phyloP scores from a whole-genome alignment of 495 filamentous ascomycete genomes.

The Penicillium dipodomyicola region DNA sequence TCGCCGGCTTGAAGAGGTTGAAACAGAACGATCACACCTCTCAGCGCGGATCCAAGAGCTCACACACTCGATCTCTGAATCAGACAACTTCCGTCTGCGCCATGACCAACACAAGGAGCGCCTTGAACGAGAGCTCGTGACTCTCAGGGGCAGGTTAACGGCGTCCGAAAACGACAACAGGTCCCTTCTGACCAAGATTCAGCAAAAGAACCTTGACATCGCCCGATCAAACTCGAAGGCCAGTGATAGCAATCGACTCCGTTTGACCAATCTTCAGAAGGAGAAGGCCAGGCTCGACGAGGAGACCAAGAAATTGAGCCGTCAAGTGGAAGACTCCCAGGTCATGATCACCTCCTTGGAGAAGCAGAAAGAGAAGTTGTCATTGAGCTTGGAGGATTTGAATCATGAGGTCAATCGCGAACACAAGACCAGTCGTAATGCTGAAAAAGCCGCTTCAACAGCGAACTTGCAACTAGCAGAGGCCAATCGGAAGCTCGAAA shows the following conservation, averaged over 20 bases:
- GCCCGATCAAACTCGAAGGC: conserved; percentile 84
- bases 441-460: conserved; percentile 85
- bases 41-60: conserved; percentile 75
- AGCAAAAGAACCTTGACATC: conserved; percentile 97
- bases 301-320: conserved; percentile 73
- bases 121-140: conserved; percentile 86
- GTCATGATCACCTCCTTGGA: conserved; percentile 81
- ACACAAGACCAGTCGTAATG: conserved; percentile 85
- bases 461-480: conserved; percentile 83
- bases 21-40: conserved; percentile 71
- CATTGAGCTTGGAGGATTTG: conserved; percentile 84
- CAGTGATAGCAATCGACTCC: conserved; percentile 78
- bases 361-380: conserved; percentile 94
- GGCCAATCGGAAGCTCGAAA: conserved; percentile 83
- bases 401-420: conserved; percentile 91
- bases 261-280: conserved; percentile 70
- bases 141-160: conserved; percentile 82
- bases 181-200: conserved; percentile 91
- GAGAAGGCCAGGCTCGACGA: conserved; percentile 86
- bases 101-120: conserved; percentile 94
- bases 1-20: conserved; percentile 67
- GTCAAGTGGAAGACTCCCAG: conserved; percentile 85
- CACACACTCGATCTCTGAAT: conserved; percentile 79
- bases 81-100: conserved; percentile 77
- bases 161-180: conserved; percentile 98